These are phyloP conservation scores for Dothidotthia symphoricarpi DNA, from an alignment of 2,329 filamentous ascomycete genomes.

Conservation along the genomic window DNA sequence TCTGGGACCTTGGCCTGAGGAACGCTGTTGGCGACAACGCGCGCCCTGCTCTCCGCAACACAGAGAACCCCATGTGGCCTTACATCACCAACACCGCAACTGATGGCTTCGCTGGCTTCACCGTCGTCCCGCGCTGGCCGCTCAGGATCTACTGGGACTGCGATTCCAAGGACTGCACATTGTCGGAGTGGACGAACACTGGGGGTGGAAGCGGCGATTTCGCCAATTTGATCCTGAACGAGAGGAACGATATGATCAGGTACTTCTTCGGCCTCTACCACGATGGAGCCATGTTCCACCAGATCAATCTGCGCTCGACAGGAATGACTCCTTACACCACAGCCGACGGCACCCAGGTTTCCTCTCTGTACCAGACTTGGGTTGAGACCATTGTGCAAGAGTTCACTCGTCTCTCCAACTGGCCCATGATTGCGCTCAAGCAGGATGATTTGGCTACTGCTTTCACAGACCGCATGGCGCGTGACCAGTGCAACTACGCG, in stretches of 20 bases:
- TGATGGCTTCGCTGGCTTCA: conserved; percentile 58
- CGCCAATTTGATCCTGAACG: conserved; percentile 51
- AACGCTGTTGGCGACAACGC: conserved; percentile 66
- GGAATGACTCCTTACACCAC: conserved; percentile 40
- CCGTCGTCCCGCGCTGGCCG: conserved; percentile 60
- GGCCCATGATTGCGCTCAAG: conserved; percentile 57
- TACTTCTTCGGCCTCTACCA: conserved; percentile 58
- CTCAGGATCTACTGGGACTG: conserved; percentile 66
- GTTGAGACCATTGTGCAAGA: conserved; percentile 55
- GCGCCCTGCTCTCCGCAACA: conserved; percentile 54
- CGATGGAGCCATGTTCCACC: conserved; percentile 63
- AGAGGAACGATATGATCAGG: conserved; percentile 55
- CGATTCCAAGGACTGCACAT: conserved; percentile 56
- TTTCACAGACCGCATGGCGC: conserved; percentile 55
- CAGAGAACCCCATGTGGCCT: conserved; percentile 55
- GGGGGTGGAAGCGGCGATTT: conserved; percentile 57
- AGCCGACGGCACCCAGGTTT: conserved; percentile 32
- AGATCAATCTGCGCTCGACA: conserved; percentile 57
- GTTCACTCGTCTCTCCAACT: conserved; percentile 52
- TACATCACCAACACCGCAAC: conserved; percentile 51
- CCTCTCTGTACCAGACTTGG: conserved; percentile 58
- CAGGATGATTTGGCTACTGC: conserved; percentile 55
- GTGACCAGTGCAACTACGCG: conserved; percentile 54
- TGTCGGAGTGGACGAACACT: conserved; percentile 61
- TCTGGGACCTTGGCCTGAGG: conserved; percentile 59